Evolutionary conservation across 345 rosid species (phyloP).

Genomic region (Dovyalis caffra): DNA sequence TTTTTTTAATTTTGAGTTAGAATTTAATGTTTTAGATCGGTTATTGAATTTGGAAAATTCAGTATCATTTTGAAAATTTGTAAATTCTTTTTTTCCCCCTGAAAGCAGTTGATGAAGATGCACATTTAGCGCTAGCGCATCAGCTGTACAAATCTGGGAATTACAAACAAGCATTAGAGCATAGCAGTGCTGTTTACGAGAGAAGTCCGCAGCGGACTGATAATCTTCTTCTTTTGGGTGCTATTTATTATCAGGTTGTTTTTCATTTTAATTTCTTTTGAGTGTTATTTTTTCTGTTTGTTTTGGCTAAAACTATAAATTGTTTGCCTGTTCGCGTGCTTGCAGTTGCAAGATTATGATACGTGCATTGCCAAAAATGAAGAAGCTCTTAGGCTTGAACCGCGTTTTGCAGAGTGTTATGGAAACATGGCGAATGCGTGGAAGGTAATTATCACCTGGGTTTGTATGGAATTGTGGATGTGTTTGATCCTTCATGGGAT

Average conservation of each 20-base stretch:
- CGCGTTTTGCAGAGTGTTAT: slow-evolving; percentile 96
- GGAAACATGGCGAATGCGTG: slow-evolving; percentile 99
- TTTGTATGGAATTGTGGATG: neutral
- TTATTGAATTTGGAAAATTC: neutral
- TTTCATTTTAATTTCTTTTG: neutral
- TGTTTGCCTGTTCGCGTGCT: neutral
- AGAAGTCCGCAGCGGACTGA: slow-evolving; percentile 78
- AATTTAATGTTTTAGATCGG: slow-evolving; percentile 8
- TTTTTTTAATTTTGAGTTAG: neutral
- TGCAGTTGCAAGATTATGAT: slow-evolving; percentile 90
- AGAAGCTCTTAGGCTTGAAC: slow-evolving; percentile 91
- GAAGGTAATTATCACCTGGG: slow-evolving; percentile 55
- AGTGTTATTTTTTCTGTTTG: neutral
- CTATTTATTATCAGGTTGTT: slow-evolving; percentile 86
- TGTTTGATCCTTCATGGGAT: neutral
- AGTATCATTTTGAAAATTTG: neutral
- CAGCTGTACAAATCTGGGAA: slow-evolving; percentile 81
- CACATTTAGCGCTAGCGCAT: slow-evolving; percentile 71
- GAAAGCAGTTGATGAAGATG: slow-evolving; percentile 48
- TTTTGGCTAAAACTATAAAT: neutral
- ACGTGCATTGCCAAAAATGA: slow-evolving; percentile 93
- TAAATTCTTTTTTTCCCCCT: neutral
- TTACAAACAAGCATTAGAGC: slow-evolving; percentile 77
- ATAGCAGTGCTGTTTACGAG: slow-evolving; percentile 73
- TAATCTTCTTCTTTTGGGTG: slow-evolving; percentile 94